Base-by-base conservation (phyloP, 345 rosid genomes). In the Salix viminalis region DNA sequence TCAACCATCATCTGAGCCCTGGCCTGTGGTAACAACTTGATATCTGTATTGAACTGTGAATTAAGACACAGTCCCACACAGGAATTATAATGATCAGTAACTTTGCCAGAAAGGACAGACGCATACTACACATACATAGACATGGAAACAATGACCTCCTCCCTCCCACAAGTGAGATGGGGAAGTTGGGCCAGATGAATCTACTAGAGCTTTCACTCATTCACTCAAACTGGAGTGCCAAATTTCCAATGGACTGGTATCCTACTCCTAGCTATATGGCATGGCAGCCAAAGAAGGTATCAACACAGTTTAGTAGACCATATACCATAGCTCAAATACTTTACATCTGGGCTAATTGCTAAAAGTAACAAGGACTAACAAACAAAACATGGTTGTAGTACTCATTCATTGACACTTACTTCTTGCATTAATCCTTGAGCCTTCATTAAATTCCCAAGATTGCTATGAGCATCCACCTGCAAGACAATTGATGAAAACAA, bases 401-500 rank as follows among this genome's bases (percentile, higher is more conserved):
- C 37, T 13, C 71, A 73, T 71, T 68, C 66, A 66, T 73, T 41
- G 76, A 76, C 73, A 89, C 96, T 90, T 91, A 96, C 99, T 82
- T 96, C 98, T 85, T 92, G 94, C 82, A 89, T 88, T 80, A 93
- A 79, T 73, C 99, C 99, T 77, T 96, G 99, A 19, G 91, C 91
- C 86, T 96, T 96, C 98, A 96, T 89, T 68, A 92, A 85, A 84
- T 92, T 96, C 69, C 97, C 99, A 34, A 96, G 92, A 70, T 92
- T 93, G 81, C 97, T 91, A 79, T 94, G 99, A 66, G 97, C 98
- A 81, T 96, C 98, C 82, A 96, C 99, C 99, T 94, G 77, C 58
- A 77, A 21, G 34, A 52, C 42, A 74, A 76, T 77, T 61, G 37
- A 81, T 67, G 77, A n/a, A 30, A 71, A 58, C 13, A 65, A 18